Evolutionary conservation across 306 rosid species (phyloP).

Genomic region (Casuarina cunninghamiana): DNA sequence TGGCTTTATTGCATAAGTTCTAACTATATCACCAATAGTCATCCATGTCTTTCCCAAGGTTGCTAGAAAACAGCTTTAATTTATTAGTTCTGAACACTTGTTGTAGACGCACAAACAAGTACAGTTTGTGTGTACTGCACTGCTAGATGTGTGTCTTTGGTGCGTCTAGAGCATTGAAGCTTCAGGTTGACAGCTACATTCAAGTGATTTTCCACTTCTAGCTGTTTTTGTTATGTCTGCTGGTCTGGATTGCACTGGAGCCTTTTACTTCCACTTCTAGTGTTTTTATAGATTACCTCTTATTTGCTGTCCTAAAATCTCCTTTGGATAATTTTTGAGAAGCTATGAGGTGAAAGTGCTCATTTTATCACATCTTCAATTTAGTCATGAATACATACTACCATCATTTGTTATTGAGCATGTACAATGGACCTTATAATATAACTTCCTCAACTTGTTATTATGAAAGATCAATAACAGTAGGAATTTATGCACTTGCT

Average conservation of each 20-base stretch:
- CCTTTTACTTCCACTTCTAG: neutral
- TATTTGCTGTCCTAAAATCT: neutral
- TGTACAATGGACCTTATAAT: neutral
- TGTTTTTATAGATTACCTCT: neutral
- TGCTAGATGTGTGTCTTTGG: neutral
- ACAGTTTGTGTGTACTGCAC: neutral
- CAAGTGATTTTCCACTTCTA: neutral
- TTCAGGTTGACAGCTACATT: neutral
- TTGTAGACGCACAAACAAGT: constrained; percentile 1
- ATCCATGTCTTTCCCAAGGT: constrained; percentile 10
- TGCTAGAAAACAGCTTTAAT: constrained; percentile 9
- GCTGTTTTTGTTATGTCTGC: neutral
- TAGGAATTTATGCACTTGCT: neutral
- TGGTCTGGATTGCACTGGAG: neutral
- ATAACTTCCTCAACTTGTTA: neutral
- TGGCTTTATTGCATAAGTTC: constrained; percentile 14
- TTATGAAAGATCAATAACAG: neutral
- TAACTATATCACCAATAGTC: constrained; percentile 18
- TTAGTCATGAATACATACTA: neutral
- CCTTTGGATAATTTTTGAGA: neutral
- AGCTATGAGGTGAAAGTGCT: neutral
- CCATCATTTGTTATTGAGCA: neutral
- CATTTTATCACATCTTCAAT: neutral
- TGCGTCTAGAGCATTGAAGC: neutral
- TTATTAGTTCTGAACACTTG: constrained; percentile 8